phyloP scores from a whole-genome alignment of 306 rosid genomes.

The Biancaea sappan region DNA sequence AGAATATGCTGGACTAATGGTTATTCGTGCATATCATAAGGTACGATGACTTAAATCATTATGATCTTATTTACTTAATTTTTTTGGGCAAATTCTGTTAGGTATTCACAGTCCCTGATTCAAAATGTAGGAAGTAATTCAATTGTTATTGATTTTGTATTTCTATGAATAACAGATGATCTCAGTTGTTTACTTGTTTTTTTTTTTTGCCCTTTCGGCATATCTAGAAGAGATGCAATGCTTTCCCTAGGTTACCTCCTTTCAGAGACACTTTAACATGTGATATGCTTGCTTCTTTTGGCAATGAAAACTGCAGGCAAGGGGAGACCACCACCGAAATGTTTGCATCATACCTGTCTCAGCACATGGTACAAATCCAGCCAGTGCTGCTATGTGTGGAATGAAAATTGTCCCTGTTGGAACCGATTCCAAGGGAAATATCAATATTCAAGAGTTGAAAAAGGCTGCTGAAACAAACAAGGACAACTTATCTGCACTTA shows the following conservation, averaged over 20 bases:
- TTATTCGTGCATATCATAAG: constrained; percentile 94
- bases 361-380: constrained; percentile 99
- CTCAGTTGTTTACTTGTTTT: too few relatives aligned
- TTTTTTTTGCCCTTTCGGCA: constrained; percentile 25
- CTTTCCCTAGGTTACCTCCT: constrained; percentile 11
- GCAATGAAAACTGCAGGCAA: constrained; percentile 63
- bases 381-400: constrained; percentile 99
- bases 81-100: background rate
- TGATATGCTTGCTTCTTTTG: constrained; percentile 28
- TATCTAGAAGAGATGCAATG: constrained; percentile 25
- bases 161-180: background rate
- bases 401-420: constrained; percentile 97
- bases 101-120: constrained; percentile 17
- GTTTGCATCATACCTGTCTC: constrained; percentile 98
- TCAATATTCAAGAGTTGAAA: constrained; percentile 83
- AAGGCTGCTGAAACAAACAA: constrained; percentile 91
- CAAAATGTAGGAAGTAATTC: constrained; percentile 18
- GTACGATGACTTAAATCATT: constrained; percentile 48
- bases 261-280: background rate
- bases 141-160: constrained; percentile 16
- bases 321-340: constrained; percentile 93
- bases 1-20: constrained; percentile 99
- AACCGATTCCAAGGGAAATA: constrained; percentile 98
- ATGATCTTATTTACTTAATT: constrained; percentile 19
- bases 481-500: constrained; percentile 86